Evolutionary conservation across 2,329 filamentous ascomycete genomes (phyloP).

Genomic region (Ceratocystis harringtonii): DNA sequence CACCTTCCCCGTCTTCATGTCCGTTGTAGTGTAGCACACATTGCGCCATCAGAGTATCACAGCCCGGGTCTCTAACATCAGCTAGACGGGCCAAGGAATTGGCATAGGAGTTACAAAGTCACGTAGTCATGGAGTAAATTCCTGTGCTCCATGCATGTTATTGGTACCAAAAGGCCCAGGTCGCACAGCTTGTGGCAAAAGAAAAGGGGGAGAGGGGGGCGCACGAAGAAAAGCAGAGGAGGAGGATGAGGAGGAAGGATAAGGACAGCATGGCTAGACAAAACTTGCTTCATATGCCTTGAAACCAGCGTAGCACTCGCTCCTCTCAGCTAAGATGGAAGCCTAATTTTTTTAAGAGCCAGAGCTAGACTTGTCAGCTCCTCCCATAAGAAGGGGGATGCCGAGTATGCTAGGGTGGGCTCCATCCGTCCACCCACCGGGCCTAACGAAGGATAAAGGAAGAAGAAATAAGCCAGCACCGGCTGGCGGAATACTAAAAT

Average conservation of each 20-base stretch:
- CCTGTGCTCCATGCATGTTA: background rate
- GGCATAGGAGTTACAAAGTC: background rate
- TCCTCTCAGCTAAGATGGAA: background rate
- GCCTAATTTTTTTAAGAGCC: background rate
- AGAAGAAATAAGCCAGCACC: background rate
- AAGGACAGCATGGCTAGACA: background rate
- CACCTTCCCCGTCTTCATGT: no score
- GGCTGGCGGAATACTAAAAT: background rate
- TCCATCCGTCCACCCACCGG: background rate
- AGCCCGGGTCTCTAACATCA: background rate
- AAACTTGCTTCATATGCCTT: background rate
- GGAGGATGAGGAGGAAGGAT: background rate
- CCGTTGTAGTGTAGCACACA: background rate
- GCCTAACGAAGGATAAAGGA: no score
- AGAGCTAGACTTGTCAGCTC: background rate
- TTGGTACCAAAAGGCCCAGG: background rate
- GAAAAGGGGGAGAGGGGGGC: background rate
- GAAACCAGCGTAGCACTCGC: background rate
- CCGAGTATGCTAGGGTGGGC: background rate
- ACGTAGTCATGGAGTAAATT: no score
- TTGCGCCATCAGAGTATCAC: background rate
- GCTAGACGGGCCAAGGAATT: conserved; percentile 2
- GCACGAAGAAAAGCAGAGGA: background rate
- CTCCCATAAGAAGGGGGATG: background rate
- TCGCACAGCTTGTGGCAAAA: background rate